phyloP scores from a whole-genome alignment of 495 filamentous ascomycete genomes.

The Penicillium waksmanii region DNA sequence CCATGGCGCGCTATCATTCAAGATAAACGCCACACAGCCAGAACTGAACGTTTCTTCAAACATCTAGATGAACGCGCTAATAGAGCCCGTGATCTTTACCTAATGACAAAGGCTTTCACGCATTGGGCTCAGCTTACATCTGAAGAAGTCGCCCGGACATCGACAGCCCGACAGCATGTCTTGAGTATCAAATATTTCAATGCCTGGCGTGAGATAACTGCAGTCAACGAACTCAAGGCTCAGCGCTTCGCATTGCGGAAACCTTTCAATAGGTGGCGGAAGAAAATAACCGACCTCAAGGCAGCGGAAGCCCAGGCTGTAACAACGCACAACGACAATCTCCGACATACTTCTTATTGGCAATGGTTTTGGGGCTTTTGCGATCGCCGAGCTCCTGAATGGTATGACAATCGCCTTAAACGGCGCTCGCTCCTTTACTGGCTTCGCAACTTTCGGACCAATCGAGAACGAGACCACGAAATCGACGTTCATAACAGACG shows the following conservation, averaged over 20 bases:
- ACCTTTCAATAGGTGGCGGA: constrained; percentile 61
- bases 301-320: constrained; percentile 44
- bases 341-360: constrained; percentile 52
- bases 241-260: constrained; percentile 61
- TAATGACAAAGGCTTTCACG: constrained; percentile 72
- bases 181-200: constrained; percentile 74
- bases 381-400: constrained; percentile 56
- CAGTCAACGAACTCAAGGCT: constrained; percentile 69
- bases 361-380: constrained; percentile 61
- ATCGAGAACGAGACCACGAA: constrained; percentile 46
- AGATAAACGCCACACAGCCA: constrained; percentile 47
- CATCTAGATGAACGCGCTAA: constrained; percentile 63
- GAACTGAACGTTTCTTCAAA: constrained; percentile 64
- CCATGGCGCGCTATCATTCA: constrained; percentile 58
- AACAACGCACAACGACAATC: constrained; percentile 44
- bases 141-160: constrained; percentile 62
- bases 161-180: constrained; percentile 67
- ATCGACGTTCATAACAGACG: constrained; percentile 38
- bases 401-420: constrained; percentile 53
- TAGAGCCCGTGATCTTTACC: constrained; percentile 64
- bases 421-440: constrained; percentile 49
- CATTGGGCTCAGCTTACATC: constrained; percentile 70
- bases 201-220: constrained; percentile 75
- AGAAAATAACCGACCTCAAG: constrained; percentile 39
- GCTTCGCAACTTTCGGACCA: constrained; percentile 48